A percentile compares a stretch with the other conserved stretches of the same genome.
These are phyloP conservation scores for Talaromyces verruculosus DNA, from an alignment of 2,329 filamentous ascomycete genomes.

Conservation along the genomic window DNA sequence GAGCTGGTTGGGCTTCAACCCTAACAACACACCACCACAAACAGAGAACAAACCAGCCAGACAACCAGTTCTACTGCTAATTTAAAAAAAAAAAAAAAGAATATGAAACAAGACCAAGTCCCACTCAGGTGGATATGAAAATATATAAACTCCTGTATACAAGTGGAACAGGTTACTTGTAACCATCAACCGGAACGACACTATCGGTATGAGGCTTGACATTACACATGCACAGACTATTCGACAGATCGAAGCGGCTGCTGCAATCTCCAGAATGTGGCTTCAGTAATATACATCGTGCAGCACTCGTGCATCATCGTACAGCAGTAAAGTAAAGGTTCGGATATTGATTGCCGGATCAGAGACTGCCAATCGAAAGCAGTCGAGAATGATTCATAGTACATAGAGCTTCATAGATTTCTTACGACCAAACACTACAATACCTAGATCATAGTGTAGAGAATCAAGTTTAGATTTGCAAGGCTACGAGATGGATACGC, in stretches of 20 bases:
- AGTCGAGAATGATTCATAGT: not conserved
- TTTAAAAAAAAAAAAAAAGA: not conserved
- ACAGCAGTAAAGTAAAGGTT: not conserved
- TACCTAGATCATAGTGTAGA: not conserved
- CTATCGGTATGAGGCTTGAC: not conserved
- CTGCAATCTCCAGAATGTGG: not conserved
- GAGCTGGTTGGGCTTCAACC: constrained; percentile 18
- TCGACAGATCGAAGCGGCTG: not conserved
- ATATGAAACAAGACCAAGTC: constrained; percentile 8
- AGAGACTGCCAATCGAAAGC: not conserved
- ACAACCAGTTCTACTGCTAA: not conserved
- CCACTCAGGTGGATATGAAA: not conserved
- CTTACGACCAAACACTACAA: not conserved
- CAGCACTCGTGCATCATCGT: constrained; percentile 12
- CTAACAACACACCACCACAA: constrained; percentile 9
- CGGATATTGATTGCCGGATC: not conserved
- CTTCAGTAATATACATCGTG: not conserved
- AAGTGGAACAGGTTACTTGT: not conserved
- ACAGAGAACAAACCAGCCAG: not conserved
- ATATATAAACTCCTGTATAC: not conserved
- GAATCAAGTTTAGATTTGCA: no score
- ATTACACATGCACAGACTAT: constrained; percentile 1
- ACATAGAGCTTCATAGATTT: not conserved
- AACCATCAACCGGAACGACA: not conserved
- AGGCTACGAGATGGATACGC: not conserved